phyloP scores from a whole-genome alignment of 768 basidiomycete species.

The Podaxis sp. region DNA sequence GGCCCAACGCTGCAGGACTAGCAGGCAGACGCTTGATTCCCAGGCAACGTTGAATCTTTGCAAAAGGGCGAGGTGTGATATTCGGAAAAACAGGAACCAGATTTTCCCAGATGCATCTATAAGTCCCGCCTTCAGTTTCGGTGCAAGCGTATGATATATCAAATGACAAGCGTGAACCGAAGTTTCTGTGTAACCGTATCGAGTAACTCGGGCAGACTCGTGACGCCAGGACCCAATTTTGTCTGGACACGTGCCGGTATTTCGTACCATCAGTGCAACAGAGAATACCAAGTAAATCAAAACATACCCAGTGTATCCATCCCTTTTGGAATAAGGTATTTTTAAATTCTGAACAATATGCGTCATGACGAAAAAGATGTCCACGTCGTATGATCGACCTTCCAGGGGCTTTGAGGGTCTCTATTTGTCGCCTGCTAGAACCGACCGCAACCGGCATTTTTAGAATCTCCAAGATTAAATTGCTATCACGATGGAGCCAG shows the following conservation, averaged over 20 bases:
- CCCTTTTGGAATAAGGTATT: background rate
- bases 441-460: background rate
- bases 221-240: background rate
- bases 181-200: background rate
- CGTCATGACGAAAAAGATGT: background rate
- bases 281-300: constrained; percentile 8
- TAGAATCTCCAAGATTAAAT: background rate
- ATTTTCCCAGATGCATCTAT: constrained; percentile 5
- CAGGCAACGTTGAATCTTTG: background rate
- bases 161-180: background rate
- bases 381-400: background rate
- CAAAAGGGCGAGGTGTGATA: background rate
- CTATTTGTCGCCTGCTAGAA: background rate
- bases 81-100: constrained; percentile 9
- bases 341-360: background rate
- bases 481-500: background rate
- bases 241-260: constrained; percentile 7
- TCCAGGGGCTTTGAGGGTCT: background rate
- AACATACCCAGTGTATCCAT: background rate
- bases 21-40: background rate
- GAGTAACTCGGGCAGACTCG: background rate
- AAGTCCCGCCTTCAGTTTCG: background rate
- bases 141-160: background rate
- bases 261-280: background rate
- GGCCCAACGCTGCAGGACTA: background rate